Evolutionary conservation across 2,329 filamentous ascomycete genomes (phyloP), one percentile per base, ranked within the genome.

Genomic region (Colletotrichum orchidophilum): DNA sequence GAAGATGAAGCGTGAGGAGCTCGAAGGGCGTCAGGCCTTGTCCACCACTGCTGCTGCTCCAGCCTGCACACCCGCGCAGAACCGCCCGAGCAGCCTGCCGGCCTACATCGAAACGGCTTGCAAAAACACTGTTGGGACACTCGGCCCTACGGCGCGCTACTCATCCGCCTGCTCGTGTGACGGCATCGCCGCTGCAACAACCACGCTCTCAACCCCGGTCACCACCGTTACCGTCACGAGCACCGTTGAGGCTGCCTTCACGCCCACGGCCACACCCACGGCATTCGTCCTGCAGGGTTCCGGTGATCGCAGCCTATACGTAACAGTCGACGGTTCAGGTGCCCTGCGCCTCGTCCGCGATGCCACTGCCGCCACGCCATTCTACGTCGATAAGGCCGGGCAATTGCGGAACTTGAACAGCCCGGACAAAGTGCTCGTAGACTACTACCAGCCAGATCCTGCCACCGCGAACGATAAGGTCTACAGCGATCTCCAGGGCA

Each of bases 111-210:
- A 62, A 33, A 54, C 55, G 18, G 64, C 29, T 2, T 66, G 63
- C 55, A 29, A 66, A 3, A 11, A 21, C 18, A 66, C 63, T 24
- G 29, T 66, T n/a, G 63, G 63, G 7, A 53, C 63, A 15, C 63
- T 66, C 18, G 63, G 18, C 12, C 63, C 63, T 24, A 61, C 63
- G 55, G 63, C 63, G 24, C 63, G 63, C 49, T 85, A 83, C 77
- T 77, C 81, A 27, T 81, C 82, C 35, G 83, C 80, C 62, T 85
- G 83, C 80, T 78, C 77, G 63, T 85, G 83, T 80, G 84, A 79
- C 77, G 82, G 83, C 62, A 78, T 85, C 75, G 83, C 81, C 35
- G 78, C 77, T 46, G 67, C 75, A n/a, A 77, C 80, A 24, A 80
- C 77, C 66, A 84, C 82, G 5, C 82, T 79, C 49, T 72, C 81